Percentiles rank a stretch among this genome's conserved stretches.
Evolutionary conservation across 371 early-diverging fungal genomes (phyloP).

Genomic region (Zancudomyces culisetae): DNA sequence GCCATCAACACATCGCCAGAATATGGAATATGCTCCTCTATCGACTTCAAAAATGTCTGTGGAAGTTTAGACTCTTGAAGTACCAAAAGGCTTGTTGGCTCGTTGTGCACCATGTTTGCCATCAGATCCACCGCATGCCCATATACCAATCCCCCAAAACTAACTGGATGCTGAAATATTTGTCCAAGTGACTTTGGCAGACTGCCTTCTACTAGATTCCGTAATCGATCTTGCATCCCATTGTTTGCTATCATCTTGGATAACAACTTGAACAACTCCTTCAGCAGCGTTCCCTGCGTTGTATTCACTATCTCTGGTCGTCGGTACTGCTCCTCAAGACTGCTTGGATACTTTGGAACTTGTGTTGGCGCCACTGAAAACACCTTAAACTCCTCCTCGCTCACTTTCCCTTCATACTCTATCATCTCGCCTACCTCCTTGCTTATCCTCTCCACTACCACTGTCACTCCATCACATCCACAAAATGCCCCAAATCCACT

Average conservation of each 20-base stretch:
- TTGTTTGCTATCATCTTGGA: conserved; percentile 83
- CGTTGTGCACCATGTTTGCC: conserved; percentile 91
- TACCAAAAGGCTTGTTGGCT: conserved; percentile 78
- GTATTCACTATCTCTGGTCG: conserved; percentile 18
- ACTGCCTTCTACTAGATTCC: conserved; percentile 82
- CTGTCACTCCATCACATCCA: conserved; percentile 58
- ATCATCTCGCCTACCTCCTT: conserved; percentile 33
- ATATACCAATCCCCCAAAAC: conserved; percentile 56
- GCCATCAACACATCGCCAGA: conserved; percentile 59
- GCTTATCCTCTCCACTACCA: conserved; percentile 48
- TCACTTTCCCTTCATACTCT: conserved; percentile 12
- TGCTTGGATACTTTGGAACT: conserved; percentile 11
- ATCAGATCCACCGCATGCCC: conserved; percentile 72
- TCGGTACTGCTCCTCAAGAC: conserved; percentile 13
- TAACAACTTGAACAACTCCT: conserved; percentile 76
- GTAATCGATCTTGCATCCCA: conserved; percentile 69
- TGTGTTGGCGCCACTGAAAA: conserved; percentile 8
- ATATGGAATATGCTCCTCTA: conserved; percentile 40
- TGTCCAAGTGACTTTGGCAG: conserved; percentile 51
- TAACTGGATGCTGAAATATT: conserved; percentile 46
- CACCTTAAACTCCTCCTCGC: conserved; percentile 9
- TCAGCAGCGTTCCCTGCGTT: conserved; percentile 31
- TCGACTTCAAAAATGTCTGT: conserved; percentile 52
- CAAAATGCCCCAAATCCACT: conserved; percentile 63
- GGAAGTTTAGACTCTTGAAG: conserved; percentile 80